phyloP scores from a whole-genome alignment of 2,329 filamentous ascomycete species.

The Botrytis aclada region DNA sequence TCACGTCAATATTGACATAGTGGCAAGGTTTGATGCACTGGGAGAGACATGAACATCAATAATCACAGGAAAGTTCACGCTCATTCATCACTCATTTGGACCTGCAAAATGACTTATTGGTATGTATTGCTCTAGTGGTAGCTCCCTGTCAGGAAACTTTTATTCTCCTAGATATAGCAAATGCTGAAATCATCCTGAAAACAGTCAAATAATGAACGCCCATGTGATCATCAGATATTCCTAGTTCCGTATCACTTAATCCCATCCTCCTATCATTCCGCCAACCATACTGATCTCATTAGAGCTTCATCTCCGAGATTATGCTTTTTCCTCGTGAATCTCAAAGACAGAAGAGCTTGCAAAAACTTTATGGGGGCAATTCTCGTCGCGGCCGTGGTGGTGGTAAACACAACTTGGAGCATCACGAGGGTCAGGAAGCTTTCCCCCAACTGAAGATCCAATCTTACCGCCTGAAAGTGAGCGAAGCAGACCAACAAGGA shows the following conservation, averaged over 20 bases:
- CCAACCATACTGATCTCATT: not conserved
- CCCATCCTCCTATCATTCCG: not conserved
- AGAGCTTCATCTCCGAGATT: accelerated
- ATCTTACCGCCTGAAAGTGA: not conserved
- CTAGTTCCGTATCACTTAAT: not conserved
- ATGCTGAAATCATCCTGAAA: not conserved
- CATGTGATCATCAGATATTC: not conserved
- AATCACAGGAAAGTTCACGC: not conserved
- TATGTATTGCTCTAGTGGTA: not conserved
- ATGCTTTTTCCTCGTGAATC: not conserved
- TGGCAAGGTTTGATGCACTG: accelerated
- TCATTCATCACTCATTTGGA: not conserved
- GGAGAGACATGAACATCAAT: not conserved
- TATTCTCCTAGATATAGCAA: not conserved
- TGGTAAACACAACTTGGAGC: not conserved
- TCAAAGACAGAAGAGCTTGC: accelerated
- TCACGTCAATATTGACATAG: not conserved
- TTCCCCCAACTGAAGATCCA: not conserved
- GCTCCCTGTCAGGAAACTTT: not conserved
- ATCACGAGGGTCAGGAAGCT: not conserved
- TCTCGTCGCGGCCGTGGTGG: not conserved
- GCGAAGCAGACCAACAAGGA: not conserved
- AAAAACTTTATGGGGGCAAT: not conserved
- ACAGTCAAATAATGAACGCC: not conserved
- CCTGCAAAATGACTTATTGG: not conserved